Evolutionary conservation across 2,329 filamentous ascomycete species (phyloP), one percentile per base, ranked within the genome.

Genomic region (Trichoderma atroviride): DNA sequence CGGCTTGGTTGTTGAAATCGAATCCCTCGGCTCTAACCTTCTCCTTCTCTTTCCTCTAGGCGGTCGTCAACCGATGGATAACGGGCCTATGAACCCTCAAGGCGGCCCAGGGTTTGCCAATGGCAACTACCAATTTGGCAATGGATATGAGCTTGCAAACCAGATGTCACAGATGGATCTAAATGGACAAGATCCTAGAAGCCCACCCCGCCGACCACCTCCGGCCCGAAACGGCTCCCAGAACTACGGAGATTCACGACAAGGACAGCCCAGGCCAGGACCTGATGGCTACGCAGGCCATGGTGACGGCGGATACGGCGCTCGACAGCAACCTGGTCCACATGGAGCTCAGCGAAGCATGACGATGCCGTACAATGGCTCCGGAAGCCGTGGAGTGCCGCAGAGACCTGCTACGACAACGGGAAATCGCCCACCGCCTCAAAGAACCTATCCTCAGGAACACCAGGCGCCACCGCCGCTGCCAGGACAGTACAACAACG

Each of bases 331-430:
- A 13, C 72, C 68, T 3, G 71, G 78, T 50, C 80, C 81, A 6
- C 88, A 85, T 72, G 85, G 81, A 2, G 86, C 85, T 10, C 75
- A 79, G n/a, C 82, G 88, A 73, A 90, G 87, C 69, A 87, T 85
- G 83, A 90, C 88, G 5, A 87, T 89, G 86, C 87, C 88, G 2
- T 77, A 81, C 3, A 83, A 85, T 68, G 81, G 84, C 13, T 82
- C 80, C 9, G 79, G 81, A 58, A 76, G 78, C 22, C 81, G 82
- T 57, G 82, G 79, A 58, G 78, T 83, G 70, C 84, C 83, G n/a
- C 82, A 81, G 40, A 81, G 87, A 71, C 87, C 88, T 27, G 84
- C 86, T 27, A 89, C 88, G 5, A 83, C 87, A 4, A 82, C 83
- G 40, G 83, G 84, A 16, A 82, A 82, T 70, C 83, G 86, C 14